Base-by-base conservation (phyloP, 495 filamentous ascomycete genomes). In the Parathielavia appendiculata region DNA sequence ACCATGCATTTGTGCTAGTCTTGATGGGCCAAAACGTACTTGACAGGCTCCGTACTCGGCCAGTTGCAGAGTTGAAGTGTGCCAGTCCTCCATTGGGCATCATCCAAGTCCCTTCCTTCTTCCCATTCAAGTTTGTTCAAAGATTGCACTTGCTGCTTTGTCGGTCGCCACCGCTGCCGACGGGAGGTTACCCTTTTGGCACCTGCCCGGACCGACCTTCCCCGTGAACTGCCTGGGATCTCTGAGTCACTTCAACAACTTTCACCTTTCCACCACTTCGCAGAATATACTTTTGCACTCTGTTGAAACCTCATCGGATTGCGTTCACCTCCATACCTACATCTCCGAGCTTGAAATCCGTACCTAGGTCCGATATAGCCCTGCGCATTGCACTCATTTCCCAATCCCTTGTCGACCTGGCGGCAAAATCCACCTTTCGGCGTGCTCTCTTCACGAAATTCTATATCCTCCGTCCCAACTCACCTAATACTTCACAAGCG, bases 161-260 rank as follows among this genome's bases (percentile, higher is more conserved):
- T 22, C 39, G 51, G 19, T 46, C 20, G 35, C 46, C 12, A 35
- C 30, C 32, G 47, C 59, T 54, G 40, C 36, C 46, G 26, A 30
- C 14, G 9, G 17, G 12, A 19, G n/a, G 17, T 23, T 47, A 52
- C 32, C 34, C 32, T 30, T 53, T 51, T 17, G 40, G 46, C 36
- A 44, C 53, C 36, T 34, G 23, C 22, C 35, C 57, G 57, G 57
- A 59, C 57, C 57, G 49, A 59, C 41, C 41, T 53, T 19, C 49
- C 57, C 57, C 40, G 50, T 53, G 40, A 54, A 41, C 40, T 22
- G 41, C 44, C 49, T 49, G 57, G 50, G 17, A 41, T 44, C 48
- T 52, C 57, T 59, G 57, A 59, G 49, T 59, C 57, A 59, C 57
- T 51, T 52, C 39, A 51, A 52, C 46, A 39, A 19, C 20, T 6